phyloP scores from a whole-genome alignment of 441 rosid genomes.

The Gossypium aridum region DNA sequence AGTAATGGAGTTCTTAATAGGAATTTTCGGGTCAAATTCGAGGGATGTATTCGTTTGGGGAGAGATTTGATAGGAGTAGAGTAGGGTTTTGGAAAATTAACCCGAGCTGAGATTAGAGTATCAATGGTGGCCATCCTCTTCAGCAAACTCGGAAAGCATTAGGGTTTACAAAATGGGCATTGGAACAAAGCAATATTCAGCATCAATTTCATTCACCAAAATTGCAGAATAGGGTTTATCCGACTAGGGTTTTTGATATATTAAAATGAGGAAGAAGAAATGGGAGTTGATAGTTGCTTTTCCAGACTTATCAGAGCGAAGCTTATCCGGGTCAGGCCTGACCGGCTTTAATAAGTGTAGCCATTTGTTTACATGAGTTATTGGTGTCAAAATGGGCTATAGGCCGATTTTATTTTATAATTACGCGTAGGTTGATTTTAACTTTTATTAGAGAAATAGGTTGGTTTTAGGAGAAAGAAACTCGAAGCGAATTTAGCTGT shows the following conservation, averaged over 20 bases:
- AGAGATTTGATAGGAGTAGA: conserved; percentile 12
- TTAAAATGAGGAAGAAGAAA: conserved; percentile 3
- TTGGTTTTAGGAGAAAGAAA: too few species aligned
- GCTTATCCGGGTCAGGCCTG: background rate
- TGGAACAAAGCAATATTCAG: background rate
- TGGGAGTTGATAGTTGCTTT: background rate
- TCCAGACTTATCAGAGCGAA: conserved; percentile 6
- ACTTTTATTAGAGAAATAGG: too few species aligned
- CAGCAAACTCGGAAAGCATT: conserved; percentile 2
- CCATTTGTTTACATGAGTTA: background rate
- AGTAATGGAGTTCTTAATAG: conserved; percentile 33
- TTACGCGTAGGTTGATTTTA: too few species aligned
- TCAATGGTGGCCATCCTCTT: conserved; percentile 44
- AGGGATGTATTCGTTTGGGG: conserved; percentile 14
- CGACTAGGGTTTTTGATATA: conserved; percentile 9
- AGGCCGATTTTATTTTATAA: too few species aligned
- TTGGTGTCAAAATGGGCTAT: too few species aligned
- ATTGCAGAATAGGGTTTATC: conserved; percentile 4
- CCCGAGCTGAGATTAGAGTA: conserved; percentile 37
- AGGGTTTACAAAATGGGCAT: background rate
- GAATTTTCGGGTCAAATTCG: conserved; percentile 24
- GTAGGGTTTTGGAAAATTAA: conserved; percentile 34
- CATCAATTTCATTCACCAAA: background rate
- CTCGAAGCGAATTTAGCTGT: too few species aligned
- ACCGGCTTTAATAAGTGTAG: background rate